A percentile compares a stretch with the other conserved stretches of the same genome.
Evolutionary conservation across 2,329 filamentous ascomycete genomes (phyloP).

Genomic region (Aspergillus alliaceus): DNA sequence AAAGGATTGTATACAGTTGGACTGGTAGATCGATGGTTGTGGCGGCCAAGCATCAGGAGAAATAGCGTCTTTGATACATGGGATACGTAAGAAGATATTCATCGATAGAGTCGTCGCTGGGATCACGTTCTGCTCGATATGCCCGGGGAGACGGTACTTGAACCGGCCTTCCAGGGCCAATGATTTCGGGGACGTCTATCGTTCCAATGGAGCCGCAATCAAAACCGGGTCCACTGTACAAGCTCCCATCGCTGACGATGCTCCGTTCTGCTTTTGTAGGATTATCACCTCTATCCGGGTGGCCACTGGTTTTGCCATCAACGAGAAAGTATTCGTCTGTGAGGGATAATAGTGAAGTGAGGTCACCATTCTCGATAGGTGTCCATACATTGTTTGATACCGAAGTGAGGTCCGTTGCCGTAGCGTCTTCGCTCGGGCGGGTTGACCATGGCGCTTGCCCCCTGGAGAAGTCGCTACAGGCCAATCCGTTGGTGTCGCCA

Average conservation of each 20-base stretch:
- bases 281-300: slow-evolving; percentile 25
- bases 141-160: slow-evolving; percentile 2
- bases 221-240: slow-evolving; percentile 21
- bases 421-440: slow-evolving; percentile 12
- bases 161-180: slow-evolving; percentile 16
- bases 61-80: slow-evolving; percentile 17
- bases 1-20: not conserved
- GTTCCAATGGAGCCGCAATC: slow-evolving; percentile 19
- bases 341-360: slow-evolving; percentile 17
- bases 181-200: slow-evolving; percentile 19
- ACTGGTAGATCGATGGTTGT: not conserved
- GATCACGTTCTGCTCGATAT: slow-evolving; percentile 11
- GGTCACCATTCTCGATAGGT: slow-evolving; percentile 22
- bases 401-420: slow-evolving; percentile 16
- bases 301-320: slow-evolving; percentile 27
- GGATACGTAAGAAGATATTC: slow-evolving; percentile 21
- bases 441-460: slow-evolving; percentile 6
- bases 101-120: slow-evolving; percentile 23
- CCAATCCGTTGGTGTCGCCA: not conserved
- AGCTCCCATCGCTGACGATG: slow-evolving; percentile 18
- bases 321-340: slow-evolving; percentile 30
- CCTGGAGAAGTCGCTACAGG: not conserved
- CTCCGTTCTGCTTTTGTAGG: slow-evolving; percentile 21
- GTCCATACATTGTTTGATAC: slow-evolving; percentile 20
- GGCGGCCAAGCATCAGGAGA: slow-evolving; percentile 8